Base-by-base conservation (phyloP, 768 basidiomycete genomes). In the Thelephora ganbajun region DNA sequence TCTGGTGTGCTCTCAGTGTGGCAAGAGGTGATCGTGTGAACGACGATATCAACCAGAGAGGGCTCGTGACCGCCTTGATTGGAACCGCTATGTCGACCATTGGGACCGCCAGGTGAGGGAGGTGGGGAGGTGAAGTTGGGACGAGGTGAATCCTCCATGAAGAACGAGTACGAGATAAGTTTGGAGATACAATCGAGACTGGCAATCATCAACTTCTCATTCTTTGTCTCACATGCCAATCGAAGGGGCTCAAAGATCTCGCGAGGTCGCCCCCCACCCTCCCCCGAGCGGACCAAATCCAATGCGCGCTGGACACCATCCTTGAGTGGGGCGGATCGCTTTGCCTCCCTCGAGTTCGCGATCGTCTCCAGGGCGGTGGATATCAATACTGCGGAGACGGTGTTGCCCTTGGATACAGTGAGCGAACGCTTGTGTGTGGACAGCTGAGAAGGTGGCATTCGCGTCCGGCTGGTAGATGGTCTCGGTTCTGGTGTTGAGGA, bases 171-270 rank as follows among this genome's bases (percentile, higher is more conserved):
- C 6, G 92, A 93, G 52, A 98, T 88, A 54, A 99, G 77, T 65
- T 99, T 99, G 48, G 91, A 89, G 51, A 97, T 91, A 59, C 96
- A 93, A 64, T 99, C 96, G 61, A 99, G 69, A 56, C 93, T 94
- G 14, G 92, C 88, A 60, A 96, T 89, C 83, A 92, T 88, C 33
- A 98, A 75, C 55, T 90, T 90, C 61, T 97, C 92, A 53, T 74
- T 86, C 45, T 81, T 76, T 3, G 93, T 97, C 69, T 98, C 94
- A 66, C 96, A 98, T 7, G 96, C 96, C 46, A 98, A 70, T 44
- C 89, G 79, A 47, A 99, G 72, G n/a, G 96, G 93, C 57, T 96
- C 90, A 58, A 99, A 90, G 45, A 98, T 86, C 58, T 92, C 85
- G 50, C 88, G 73, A 35, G 90, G 89, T 45, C 63, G 69, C 58